These are phyloP conservation scores for Dorcoceras hygrometricum DNA, from an alignment of 257 asterid species.

Conservation along the genomic window DNA sequence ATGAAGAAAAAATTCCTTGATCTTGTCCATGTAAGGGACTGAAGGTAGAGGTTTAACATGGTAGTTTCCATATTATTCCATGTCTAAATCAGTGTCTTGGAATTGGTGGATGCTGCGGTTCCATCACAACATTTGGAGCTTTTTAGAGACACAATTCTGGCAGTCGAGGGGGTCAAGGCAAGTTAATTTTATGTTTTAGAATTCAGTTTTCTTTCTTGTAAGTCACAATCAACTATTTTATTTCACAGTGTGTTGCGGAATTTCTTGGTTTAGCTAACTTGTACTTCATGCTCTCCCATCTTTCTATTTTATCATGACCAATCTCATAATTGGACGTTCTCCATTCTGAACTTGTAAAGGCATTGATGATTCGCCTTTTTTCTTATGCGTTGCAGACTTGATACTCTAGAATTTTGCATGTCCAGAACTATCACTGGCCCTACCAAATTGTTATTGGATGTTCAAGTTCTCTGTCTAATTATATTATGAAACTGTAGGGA, in stretches of 20 bases:
- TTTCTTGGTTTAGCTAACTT: not conserved
- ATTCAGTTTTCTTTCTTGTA: slow-evolving; percentile 9
- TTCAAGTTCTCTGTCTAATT: not conserved
- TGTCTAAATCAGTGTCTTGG: slow-evolving; percentile 60
- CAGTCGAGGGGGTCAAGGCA: slow-evolving; percentile 93
- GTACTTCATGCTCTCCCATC: not conserved
- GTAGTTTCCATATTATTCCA: slow-evolving; percentile 23
- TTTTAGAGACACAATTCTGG: slow-evolving; percentile 65
- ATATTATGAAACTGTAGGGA: slow-evolving; percentile 46
- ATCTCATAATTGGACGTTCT: not conserved
- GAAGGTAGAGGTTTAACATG: slow-evolving; percentile 20
- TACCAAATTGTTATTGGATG: not conserved
- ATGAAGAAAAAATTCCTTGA: not conserved
- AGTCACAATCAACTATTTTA: not conserved
- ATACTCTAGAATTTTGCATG: not conserved
- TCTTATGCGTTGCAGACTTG: not conserved
- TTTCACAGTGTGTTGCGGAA: not conserved
- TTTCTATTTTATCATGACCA: not conserved
- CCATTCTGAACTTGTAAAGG: not conserved
- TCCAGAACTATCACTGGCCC: not conserved
- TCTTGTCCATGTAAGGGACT: not conserved
- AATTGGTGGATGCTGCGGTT: slow-evolving; percentile 98
- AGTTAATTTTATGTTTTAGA: slow-evolving; percentile 27
- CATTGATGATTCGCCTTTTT: not conserved
- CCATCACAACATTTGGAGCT: slow-evolving; percentile 68